A percentile compares a stretch with the other conserved stretches of the same genome.
phyloP scores from a whole-genome alignment of 2,329 filamentous ascomycete species.

The Achaetomium macrosporum region DNA sequence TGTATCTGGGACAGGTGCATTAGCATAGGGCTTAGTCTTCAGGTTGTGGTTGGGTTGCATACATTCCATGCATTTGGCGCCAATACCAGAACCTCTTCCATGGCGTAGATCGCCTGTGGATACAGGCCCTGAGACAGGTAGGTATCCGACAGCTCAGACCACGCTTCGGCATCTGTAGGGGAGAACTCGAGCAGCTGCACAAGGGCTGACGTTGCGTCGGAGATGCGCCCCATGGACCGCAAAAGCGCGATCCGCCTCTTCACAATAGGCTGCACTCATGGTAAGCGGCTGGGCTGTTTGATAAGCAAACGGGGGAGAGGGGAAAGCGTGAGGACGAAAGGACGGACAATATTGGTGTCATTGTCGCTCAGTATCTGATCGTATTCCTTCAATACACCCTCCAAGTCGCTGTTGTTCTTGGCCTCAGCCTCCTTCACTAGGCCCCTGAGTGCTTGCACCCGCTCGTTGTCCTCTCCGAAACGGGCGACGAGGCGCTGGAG shows the following conservation, averaged over 20 bases:
- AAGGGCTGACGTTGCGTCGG: conserved; percentile 70
- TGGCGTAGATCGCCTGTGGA: conserved; percentile 75
- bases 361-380: conserved; percentile 67
- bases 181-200: conserved; percentile 72
- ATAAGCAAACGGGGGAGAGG: neutral
- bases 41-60: conserved; percentile 31
- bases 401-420: conserved; percentile 56
- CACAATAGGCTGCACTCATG: conserved; percentile 60
- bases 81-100: conserved; percentile 85
- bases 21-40: conserved; percentile 24
- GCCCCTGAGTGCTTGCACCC: conserved; percentile 75
- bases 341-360: conserved; percentile 70
- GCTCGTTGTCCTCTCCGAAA: conserved; percentile 80
- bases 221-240: conserved; percentile 60
- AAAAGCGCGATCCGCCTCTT: conserved; percentile 81
- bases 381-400: conserved; percentile 69
- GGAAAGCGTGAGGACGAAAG: neutral
- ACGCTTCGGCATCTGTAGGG: conserved; percentile 87
- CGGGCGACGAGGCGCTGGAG: conserved; percentile 69
- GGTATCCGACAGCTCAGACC: conserved; percentile 84
- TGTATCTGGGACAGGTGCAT: conserved; percentile 58
- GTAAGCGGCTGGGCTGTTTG: conserved; percentile 18
- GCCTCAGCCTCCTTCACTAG: conserved; percentile 81
- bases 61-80: conserved; percentile 95
- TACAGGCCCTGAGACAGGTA: conserved; percentile 76